Percentiles rank a stretch among this genome's conserved stretches.
Evolutionary conservation across 179 eudicot genomes (phyloP).

Genomic region (Silene noctiflora): DNA sequence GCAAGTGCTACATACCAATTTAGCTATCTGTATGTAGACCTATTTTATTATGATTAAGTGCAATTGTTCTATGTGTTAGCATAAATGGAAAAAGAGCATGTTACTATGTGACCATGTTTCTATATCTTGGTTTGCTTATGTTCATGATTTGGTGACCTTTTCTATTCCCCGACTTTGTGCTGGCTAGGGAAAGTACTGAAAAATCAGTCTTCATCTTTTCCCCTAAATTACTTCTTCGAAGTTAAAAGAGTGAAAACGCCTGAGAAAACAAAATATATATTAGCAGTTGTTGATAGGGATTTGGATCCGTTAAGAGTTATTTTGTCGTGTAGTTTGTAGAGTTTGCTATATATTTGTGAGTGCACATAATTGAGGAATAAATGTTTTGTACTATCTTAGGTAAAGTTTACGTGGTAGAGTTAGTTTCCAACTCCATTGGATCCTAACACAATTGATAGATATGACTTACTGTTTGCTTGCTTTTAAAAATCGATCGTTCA

Average conservation of each 20-base stretch:
- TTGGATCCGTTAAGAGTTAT: too few relatives aligned
- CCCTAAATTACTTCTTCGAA: not conserved
- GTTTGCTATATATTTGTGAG: too few relatives aligned
- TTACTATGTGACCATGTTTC: not conserved
- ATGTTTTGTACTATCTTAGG: too few relatives aligned
- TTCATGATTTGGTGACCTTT: not conserved
- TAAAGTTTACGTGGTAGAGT: too few relatives aligned
- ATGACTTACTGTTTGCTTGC: slow-evolving; percentile 11
- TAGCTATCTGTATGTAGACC: too few relatives aligned
- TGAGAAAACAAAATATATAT: not conserved
- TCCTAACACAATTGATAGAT: not conserved
- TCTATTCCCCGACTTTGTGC: not conserved
- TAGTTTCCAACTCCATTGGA: too few relatives aligned
- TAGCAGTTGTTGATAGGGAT: not conserved
- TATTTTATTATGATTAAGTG: not conserved
- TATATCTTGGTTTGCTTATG: not conserved
- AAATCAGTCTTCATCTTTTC: not conserved
- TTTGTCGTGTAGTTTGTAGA: too few relatives aligned
- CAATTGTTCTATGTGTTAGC: not conserved
- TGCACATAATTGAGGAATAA: too few relatives aligned
- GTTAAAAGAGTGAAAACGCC: not conserved
- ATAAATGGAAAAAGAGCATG: not conserved
- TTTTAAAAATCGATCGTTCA: slow-evolving; percentile 31
- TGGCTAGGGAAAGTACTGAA: not conserved
- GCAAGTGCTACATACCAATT: not conserved